Base-by-base conservation (phyloP, 2,329 filamentous ascomycete genomes). In the Pyrenophora teres region DNA sequence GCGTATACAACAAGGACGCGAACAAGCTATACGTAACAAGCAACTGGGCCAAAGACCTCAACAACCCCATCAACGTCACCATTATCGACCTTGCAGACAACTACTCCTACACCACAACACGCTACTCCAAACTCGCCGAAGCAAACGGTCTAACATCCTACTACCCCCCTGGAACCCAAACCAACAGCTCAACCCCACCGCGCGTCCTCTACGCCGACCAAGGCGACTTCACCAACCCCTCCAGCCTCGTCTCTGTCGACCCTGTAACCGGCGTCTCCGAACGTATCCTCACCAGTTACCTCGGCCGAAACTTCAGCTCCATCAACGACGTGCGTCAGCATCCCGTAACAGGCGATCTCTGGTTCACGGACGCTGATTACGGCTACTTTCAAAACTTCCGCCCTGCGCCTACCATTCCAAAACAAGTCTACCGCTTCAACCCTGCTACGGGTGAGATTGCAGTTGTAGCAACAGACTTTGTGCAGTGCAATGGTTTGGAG, bases 341-440 rank as follows among this genome's bases (percentile, higher is more conserved):
- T 37, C 73, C 77, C 27, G 57, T 65, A 4, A 75, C 74, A 0
- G 77, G 76, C 40, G 75, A 78, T 36, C 67, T 81, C 36, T 81
- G 78, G 77, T 81, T 81, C 66, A 80, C 79, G 1, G 79, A 81
- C 56, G 74, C 77, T 6, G 63, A 69, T 39, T 72, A 69, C 40
- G 71, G 68, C 2, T 71, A 56, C 50, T 63, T 62, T 41, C 68
- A 72, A 35, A 13, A 59, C 41, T 72, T 71, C 59, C 63, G 70
- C 1, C 70, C 72, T 1, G 40, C 40, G 3, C 63, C 72, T 0
- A 59, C 50, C 6, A 68, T 74, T 18, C 71, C 69, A 3, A 68
- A 70, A 32, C 68, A 70, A 36, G 67, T 74, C 7, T 81, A 80
- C 60, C 72, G 77, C 37, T 80, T 78, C 57, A 65, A 69, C 18